A percentile compares a stretch with the other conserved stretches of the same genome.
Conservation (phyloP, 2,329 filamentous ascomycete species). For the Colletotrichum australisinense region DNA sequence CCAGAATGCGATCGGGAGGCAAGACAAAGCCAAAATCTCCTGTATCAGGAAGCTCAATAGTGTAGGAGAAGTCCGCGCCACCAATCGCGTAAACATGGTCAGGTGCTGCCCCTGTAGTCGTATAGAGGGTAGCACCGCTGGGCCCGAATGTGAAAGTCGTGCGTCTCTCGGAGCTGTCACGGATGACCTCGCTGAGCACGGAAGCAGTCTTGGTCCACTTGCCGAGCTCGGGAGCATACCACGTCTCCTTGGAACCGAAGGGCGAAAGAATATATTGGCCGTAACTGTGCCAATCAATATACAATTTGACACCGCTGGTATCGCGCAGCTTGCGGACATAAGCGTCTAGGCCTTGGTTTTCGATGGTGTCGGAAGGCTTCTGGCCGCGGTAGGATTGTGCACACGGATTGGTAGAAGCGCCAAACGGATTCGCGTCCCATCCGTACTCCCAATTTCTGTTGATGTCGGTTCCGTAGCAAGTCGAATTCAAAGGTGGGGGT, state of each 20-base stretch:
- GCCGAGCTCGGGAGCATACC: slow-evolving; percentile 50
- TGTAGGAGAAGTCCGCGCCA: slow-evolving; percentile 51
- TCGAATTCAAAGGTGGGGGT: slow-evolving; percentile 46
- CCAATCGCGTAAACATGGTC: slow-evolving; percentile 44
- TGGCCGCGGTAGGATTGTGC: slow-evolving; percentile 56
- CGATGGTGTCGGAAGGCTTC: slow-evolving; percentile 53
- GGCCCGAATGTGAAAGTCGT: slow-evolving; percentile 50
- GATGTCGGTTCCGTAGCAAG: slow-evolving; percentile 61
- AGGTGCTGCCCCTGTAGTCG: slow-evolving; percentile 44
- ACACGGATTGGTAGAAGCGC: slow-evolving; percentile 59
- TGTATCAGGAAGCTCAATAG: slow-evolving; percentile 49
- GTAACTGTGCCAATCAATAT: slow-evolving; percentile 61
- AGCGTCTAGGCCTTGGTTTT: slow-evolving; percentile 56
- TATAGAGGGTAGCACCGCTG: slow-evolving; percentile 51
- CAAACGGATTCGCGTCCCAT: slow-evolving; percentile 55
- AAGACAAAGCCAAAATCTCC: slow-evolving; percentile 51
- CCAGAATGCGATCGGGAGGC: slow-evolving; percentile 49
- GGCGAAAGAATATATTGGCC: slow-evolving; percentile 56
- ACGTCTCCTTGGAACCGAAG: slow-evolving; percentile 58
- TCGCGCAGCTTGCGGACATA: slow-evolving; percentile 46
- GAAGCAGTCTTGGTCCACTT: slow-evolving; percentile 52
- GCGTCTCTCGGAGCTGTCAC: slow-evolving; percentile 47
- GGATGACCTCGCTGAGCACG: slow-evolving; percentile 44
- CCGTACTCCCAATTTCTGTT: slow-evolving; percentile 66
- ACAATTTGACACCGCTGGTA: slow-evolving; percentile 52